Percentiles rank a stretch among this genome's conserved stretches.
Evolutionary conservation across 164 flowering plant species (phyloP).

Genomic region (Annona squamosa): DNA sequence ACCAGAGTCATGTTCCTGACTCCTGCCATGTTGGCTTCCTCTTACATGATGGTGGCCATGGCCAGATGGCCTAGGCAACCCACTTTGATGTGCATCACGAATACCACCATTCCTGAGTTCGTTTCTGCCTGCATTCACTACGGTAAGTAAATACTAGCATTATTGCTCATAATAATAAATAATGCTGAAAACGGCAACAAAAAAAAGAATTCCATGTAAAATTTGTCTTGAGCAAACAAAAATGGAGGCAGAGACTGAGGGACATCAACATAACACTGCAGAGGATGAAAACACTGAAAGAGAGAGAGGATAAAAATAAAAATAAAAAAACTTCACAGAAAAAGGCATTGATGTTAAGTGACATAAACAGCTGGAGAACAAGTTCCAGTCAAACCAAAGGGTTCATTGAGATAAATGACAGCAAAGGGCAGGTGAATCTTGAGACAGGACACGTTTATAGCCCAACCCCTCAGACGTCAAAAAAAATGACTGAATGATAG

Average conservation of each 20-base stretch:
- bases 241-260: background rate
- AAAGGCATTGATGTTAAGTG: too few relatives aligned
- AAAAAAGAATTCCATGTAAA: background rate
- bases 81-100: constrained; percentile 59
- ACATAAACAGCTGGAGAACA: too few relatives aligned
- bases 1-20: constrained; percentile 40
- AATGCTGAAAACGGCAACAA: too few relatives aligned
- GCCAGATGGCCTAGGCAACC: constrained; percentile 58
- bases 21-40: constrained; percentile 21
- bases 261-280: background rate
- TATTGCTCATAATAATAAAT: too few relatives aligned
- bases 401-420: too few relatives aligned
- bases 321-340: background rate
- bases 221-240: constrained; percentile 2
- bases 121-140: constrained; percentile 36
- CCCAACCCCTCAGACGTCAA: too few relatives aligned
- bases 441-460: too few relatives aligned
- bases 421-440: too few relatives aligned
- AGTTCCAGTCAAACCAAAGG: too few relatives aligned
- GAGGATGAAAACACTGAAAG: too few relatives aligned
- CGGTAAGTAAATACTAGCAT: too few relatives aligned
- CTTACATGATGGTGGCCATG: constrained; percentile 34
- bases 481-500: too few relatives aligned
- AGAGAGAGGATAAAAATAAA: background rate
- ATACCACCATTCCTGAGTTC: constrained; percentile 41